Base-by-base conservation (phyloP, 371 early-diverging fungal genomes). In the Circinella umbellata region DNA sequence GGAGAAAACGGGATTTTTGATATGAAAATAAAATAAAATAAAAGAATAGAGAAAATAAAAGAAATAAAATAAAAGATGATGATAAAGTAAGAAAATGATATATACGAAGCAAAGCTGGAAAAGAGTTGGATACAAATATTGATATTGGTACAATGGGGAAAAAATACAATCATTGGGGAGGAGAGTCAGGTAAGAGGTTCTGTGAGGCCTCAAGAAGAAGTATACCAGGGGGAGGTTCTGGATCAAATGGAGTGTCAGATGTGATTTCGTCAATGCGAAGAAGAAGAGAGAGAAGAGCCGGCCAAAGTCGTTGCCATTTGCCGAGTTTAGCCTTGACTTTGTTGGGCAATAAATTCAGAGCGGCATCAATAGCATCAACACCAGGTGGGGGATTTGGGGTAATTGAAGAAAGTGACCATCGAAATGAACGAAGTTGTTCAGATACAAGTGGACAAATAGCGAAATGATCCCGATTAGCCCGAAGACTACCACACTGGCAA, bases 261-360 rank as follows among this genome's bases (percentile, higher is more conserved):
- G 62, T 38, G 14, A 62, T 9, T 20, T 66, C 35, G 17, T 66
- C 66, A 20, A 66, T 37, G 13, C 55, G 18, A n/a, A 36, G 55
- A 34, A 66, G 66, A 15, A 55, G 38, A 9, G 35, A 36, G 39
- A 66, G 66, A 17, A 66, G 38, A 7, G 57, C 57, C 27, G 57
- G 42, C 66, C 66, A 66, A n/a, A 37, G 54, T 4, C 3, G 1
- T 2, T 17, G 39, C 61, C 46, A 61, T 49, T n/a, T 48, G n/a
- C 62, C 9, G n/a, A 13, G 42, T 9, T 34, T 35, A 11, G 59
- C 35, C 4, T 6, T 4, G 15, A 34, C 9, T 9, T 35, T 20
- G n/a, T 9, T 18, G 4, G 59, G 59, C 35, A 59, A 35, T 7
- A 35, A 7, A 13, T 59, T 59, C 13, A 59, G 11, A 5, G 35